A percentile compares a stretch with the other conserved stretches of the same genome.
Conservation (phyloP, 768 basidiomycete genomes). For the Dentipellis fragilis region DNA sequence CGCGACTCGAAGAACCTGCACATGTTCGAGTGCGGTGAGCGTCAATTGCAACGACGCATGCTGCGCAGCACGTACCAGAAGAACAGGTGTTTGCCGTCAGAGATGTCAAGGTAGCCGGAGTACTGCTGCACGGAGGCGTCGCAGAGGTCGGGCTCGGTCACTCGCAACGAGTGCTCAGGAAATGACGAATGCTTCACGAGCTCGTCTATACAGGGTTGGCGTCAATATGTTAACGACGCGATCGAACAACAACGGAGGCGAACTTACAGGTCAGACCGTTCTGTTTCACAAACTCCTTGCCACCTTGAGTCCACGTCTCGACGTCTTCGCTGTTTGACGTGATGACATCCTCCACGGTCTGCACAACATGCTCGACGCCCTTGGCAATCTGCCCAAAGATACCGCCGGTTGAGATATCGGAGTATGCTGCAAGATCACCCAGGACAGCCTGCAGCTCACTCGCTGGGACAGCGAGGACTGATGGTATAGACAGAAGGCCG, state of each 20-base stretch:
- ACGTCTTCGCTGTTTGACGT: slow-evolving; percentile 34
- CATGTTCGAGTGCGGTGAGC: background rate
- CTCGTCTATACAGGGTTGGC: slow-evolving; percentile 23
- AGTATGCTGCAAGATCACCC: slow-evolving; percentile 16
- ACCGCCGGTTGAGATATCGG: slow-evolving; percentile 9
- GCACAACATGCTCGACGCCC: slow-evolving; percentile 25
- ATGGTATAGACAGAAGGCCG: slow-evolving; percentile 25
- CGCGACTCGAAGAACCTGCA: slow-evolving; percentile 85
- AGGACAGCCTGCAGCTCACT: slow-evolving; percentile 37
- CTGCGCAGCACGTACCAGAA: slow-evolving; percentile 34
- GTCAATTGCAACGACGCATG: no score
- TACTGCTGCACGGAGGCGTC: slow-evolving; percentile 42
- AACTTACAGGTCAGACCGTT: slow-evolving; percentile 60
- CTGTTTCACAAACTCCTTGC: slow-evolving; percentile 59
- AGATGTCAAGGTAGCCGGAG: slow-evolving; percentile 49
- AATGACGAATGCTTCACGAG: slow-evolving; percentile 29
- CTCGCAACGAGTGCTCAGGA: slow-evolving; percentile 26
- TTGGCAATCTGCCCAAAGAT: slow-evolving; percentile 12
- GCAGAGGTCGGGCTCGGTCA: slow-evolving; percentile 35
- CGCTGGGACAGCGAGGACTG: slow-evolving; percentile 28
- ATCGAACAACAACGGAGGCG: background rate
- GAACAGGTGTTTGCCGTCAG: slow-evolving; percentile 45
- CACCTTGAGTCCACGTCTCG: slow-evolving; percentile 52
- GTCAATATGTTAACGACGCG: background rate
- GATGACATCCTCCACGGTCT: slow-evolving; percentile 33